Percentiles rank a stretch among this genome's conserved stretches.
Evolutionary conservation across 2,329 filamentous ascomycete genomes (phyloP).

Genomic region (Pezicula carpinea): DNA sequence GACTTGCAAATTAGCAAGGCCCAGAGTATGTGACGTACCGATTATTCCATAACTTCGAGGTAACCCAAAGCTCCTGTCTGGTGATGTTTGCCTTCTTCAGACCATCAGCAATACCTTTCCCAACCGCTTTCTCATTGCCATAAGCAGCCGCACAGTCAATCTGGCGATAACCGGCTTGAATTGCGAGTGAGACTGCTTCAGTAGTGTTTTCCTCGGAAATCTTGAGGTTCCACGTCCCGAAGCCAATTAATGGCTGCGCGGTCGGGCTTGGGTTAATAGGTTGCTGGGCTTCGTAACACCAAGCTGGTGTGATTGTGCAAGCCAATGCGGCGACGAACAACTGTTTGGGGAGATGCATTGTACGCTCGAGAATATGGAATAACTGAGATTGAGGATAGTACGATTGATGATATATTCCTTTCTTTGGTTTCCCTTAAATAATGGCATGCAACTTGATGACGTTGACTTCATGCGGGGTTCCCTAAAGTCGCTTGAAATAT

Average conservation of each 20-base stretch:
- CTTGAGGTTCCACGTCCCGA: conserved; percentile 11
- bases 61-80: conserved; percentile 20
- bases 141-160: conserved; percentile 18
- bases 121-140: conserved; percentile 14
- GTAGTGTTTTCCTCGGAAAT: conserved; percentile 8
- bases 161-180: conserved; percentile 18
- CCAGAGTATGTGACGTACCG: conserved; percentile 7
- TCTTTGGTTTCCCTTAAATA: no score
- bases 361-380: no score
- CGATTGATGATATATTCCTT: no score
- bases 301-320: neutral
- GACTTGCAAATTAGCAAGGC: neutral
- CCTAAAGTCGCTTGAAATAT: no score
- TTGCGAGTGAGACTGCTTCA: conserved; percentile 11
- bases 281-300: neutral
- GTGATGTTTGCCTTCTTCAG: conserved; percentile 8
- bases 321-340: neutral
- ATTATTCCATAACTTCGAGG: conserved; percentile 19
- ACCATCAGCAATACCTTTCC: conserved; percentile 13
- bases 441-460: no score
- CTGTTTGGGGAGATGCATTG: neutral
- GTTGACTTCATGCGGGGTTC: no score
- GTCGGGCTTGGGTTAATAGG: neutral
- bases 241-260: conserved; percentile 8
- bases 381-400: no score